Base-by-base conservation (phyloP, 164 flowering plant species). In the Aristolochia californica region DNA sequence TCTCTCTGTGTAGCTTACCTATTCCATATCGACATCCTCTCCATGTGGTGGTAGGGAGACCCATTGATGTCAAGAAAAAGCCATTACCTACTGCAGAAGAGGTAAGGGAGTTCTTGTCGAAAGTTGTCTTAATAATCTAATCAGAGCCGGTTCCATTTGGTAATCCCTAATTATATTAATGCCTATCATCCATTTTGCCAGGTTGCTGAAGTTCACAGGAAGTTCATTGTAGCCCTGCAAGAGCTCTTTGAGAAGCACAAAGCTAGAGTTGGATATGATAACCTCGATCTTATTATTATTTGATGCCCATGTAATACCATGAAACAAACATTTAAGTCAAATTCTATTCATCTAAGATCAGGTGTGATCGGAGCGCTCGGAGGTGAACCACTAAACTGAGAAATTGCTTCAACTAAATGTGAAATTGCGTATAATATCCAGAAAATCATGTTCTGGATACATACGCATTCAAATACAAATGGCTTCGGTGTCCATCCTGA, bases 11-110 rank as follows among this genome's bases (percentile, higher is more conserved):
- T 75, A 85, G 95, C 44, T 67, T 87, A 60, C 91, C 89, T 43
- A 17, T 91, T 50, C 96, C 97, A 3, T 72, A 50, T 56, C 78
- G 61, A 45, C 75, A 63, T 53, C 97, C 91, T 20, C 74, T 91
- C 80, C 79, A 87, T 68, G 76, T 91, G 26, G 89, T 85, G 66
- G 91, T 91, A 49, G 97, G 97, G 20, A 75, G 45, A 69, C 97
- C 97, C 5, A 87, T 87, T 62, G 77, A 75, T 53, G 52, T 83
- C 40, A 73, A 28, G 30, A 28, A 34, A 21, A 40, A 63, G 25
- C 20, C 40, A 22, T 1, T 16, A 40, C 40, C n/a, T 5, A 34
- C 53, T 17, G 26, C 24, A 14, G 50, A 45, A 18, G 61, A 28
- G 53, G 61, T 45, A 47, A 14, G 49, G 21, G 22, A 13, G 20